Evolutionary conservation across 2,329 filamentous ascomycete genomes (phyloP).

Genomic region (Diaporthe nobilis): DNA sequence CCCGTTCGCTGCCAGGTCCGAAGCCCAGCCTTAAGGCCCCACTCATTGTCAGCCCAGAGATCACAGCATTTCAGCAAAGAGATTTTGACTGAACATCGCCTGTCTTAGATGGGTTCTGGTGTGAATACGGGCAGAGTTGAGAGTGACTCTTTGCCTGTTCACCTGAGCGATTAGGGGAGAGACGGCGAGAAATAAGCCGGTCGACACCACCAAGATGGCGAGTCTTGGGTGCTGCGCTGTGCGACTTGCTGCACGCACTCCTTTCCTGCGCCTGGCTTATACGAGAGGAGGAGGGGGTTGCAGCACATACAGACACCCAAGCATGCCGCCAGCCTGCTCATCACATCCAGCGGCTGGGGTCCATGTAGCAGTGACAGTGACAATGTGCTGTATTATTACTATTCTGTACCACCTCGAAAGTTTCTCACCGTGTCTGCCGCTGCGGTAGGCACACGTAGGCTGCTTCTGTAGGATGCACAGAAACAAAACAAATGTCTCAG

Average conservation of each 20-base stretch:
- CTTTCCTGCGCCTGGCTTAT: constrained; percentile 12
- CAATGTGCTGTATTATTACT: neutral
- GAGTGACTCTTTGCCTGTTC: constrained; percentile 9
- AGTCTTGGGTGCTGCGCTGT: neutral
- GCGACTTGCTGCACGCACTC: neutral
- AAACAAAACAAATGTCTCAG: constrained; percentile 25
- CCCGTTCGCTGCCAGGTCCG: neutral
- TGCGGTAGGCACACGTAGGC: neutral
- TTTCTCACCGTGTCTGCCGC: constrained; percentile 2
- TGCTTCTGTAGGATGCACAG: constrained; percentile 21
- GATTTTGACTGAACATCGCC: neutral
- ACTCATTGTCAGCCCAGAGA: constrained; percentile 30
- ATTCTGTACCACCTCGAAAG: constrained; percentile 6
- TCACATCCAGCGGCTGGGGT: constrained; percentile 17
- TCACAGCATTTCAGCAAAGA: constrained; percentile 28
- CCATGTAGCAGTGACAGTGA: constrained; percentile 12
- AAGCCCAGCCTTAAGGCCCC: constrained; percentile 21
- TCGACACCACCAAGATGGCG: neutral
- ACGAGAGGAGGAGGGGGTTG: constrained; percentile 19
- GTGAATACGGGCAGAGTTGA: neutral
- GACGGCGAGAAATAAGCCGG: constrained; percentile 30
- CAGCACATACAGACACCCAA: constrained; percentile 11
- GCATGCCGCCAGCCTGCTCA: neutral
- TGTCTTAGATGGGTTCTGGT: constrained; percentile 20
- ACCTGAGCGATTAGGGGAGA: neutral